Base-by-base conservation (phyloP, 352 stramenopile genomes). In the Phytophthora cactorum region DNA sequence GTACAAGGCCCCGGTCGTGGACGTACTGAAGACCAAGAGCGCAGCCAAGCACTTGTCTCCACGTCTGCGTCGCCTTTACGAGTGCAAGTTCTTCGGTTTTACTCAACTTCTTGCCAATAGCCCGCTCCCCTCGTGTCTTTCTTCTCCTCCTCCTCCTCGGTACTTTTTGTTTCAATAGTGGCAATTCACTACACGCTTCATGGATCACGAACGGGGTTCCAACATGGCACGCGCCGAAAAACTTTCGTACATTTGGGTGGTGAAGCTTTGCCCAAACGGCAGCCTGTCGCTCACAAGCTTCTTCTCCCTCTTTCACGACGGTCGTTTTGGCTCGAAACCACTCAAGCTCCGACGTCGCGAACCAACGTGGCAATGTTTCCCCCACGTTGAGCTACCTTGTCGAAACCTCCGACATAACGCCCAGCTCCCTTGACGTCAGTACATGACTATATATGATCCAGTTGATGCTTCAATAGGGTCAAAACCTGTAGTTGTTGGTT, bases 141-240 rank as follows among this genome's bases (percentile, higher is more conserved):
- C 46, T 32, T 2, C 3, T 2, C 29, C 38, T 43, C n/a, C 51
- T 61, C 22, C 43, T 55, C 32, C 43, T 61, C 15, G 41, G 41
- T 5, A 43, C 6, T 44, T 36, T 67, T 12, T 56, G 17, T 17
- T 46, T 55, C 12, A 17, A 17, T 3, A 67, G 43, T 46, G 60
- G 60, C 44, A 67, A 59, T 29, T 54, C 60, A 52, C 32, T 67
- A 28, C 31, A 52, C 29, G 50, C 57, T 50, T 72, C 64, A 49
- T 72, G 64, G n/a, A 71, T 66, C 31, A 71, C 38, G 29, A 61
- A 57, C 4, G 41, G 43, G 0, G 60, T 38, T 57, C 68, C 68
- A 3, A 77, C 69, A 43, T 76, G 68, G 28, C 63, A 76, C 10
- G 68, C 68, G 6, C 68, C 68, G 25, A 66, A 76, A 28, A 67